phyloP scores from a whole-genome alignment of 2,329 filamentous ascomycete genomes.

The Podosphaera fusca region DNA sequence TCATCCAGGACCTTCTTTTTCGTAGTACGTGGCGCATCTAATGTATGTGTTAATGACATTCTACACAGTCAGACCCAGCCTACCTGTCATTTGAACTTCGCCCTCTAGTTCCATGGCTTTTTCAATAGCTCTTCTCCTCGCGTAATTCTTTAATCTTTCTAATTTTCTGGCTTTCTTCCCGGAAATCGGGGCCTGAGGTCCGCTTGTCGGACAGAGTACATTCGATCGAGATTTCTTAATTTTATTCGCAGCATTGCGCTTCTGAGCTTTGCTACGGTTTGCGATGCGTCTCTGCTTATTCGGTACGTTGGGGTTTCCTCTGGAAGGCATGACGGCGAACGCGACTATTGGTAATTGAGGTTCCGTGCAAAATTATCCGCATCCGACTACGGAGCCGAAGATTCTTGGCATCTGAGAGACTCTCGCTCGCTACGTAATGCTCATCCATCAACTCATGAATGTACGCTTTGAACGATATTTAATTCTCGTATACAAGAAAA shows the following conservation, averaged over 20 bases:
- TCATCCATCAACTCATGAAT: too few relatives aligned
- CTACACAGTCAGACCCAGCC: not conserved
- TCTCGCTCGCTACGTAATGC: too few relatives aligned
- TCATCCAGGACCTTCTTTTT: conserved; percentile 1
- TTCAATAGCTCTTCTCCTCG: conserved; percentile 14
- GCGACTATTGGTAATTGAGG: conserved; percentile 2
- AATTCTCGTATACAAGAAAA: too few relatives aligned
- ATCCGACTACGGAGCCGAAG: too few relatives aligned
- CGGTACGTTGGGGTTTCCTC: conserved; percentile 16
- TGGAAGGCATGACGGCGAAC: conserved; percentile 13
- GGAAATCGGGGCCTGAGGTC: conserved; percentile 14
- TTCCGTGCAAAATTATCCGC: not conserved
- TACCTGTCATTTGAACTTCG: conserved; percentile 16
- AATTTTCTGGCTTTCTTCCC: conserved; percentile 17
- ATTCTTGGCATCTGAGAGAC: too few relatives aligned
- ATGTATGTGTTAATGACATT: not conserved
- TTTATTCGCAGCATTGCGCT: conserved; percentile 10
- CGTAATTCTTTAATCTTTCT: conserved; percentile 14
- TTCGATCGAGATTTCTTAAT: conserved; percentile 13
- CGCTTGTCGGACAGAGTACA: conserved; percentile 15
- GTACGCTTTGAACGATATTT: too few relatives aligned
- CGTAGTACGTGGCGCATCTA: conserved; percentile 13
- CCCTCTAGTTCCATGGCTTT: conserved; percentile 14
- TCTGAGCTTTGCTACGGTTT: conserved; percentile 14
- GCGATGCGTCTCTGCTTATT: conserved; percentile 15